Percentiles rank a stretch among this genome's conserved stretches.
Evolutionary conservation across 2,329 filamentous ascomycete species (phyloP).

Genomic region (Alternaria dauci): DNA sequence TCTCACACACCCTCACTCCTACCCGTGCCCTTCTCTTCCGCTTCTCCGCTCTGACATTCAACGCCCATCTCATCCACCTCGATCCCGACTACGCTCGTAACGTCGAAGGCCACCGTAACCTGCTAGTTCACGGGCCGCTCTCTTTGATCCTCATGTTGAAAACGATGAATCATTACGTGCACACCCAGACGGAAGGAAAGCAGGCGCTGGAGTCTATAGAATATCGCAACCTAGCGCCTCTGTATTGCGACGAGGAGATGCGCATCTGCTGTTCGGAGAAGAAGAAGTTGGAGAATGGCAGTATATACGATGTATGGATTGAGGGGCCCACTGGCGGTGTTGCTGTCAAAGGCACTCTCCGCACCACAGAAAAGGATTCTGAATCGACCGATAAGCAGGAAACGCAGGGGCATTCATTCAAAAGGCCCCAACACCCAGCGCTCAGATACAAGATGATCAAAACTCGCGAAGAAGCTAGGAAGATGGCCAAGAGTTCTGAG

Average conservation of each 20-base stretch:
- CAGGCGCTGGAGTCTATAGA: constrained; percentile 65
- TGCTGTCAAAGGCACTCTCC: constrained; percentile 55
- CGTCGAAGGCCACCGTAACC: constrained; percentile 75
- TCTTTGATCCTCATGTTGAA: constrained; percentile 79
- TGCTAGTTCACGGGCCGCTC: constrained; percentile 88
- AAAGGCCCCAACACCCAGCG: neutral
- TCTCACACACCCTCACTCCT: constrained; percentile 69
- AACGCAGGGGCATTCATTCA: neutral
- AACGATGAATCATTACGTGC: constrained; percentile 58
- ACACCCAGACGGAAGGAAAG: neutral
- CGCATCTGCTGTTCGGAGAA: constrained; percentile 70
- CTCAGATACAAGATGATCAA: neutral
- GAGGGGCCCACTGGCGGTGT: constrained; percentile 53
- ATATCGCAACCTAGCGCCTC: constrained; percentile 82
- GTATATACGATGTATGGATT: constrained; percentile 52
- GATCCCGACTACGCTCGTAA: constrained; percentile 74
- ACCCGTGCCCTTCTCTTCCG: constrained; percentile 80
- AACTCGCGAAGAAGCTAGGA: neutral
- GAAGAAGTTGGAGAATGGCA: constrained; percentile 28
- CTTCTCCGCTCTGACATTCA: constrained; percentile 86
- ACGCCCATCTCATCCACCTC: constrained; percentile 90
- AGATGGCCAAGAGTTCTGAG: neutral
- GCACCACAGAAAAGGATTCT: constrained; percentile 14
- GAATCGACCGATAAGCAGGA: neutral
- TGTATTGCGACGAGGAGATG: constrained; percentile 78